phyloP scores from a whole-genome alignment of 208 protist genomes.

The Leishmania lainsoni region DNA sequence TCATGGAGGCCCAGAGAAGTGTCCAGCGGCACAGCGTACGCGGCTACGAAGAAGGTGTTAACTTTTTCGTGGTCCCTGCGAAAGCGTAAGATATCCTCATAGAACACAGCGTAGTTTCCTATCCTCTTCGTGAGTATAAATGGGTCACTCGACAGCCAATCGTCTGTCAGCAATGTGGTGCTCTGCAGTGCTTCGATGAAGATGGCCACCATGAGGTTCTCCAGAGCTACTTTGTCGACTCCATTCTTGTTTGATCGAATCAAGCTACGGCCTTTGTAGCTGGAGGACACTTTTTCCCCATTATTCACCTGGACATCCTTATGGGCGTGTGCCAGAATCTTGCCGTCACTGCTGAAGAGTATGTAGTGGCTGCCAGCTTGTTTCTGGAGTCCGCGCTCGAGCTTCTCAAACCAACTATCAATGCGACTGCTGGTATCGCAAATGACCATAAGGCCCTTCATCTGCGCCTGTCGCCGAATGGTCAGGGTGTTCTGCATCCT shows the following conservation, averaged over 20 bases:
- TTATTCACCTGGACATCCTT: not conserved
- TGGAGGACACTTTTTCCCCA: not conserved
- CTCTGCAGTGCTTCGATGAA: constrained; percentile 16
- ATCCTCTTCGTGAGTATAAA: constrained; percentile 21
- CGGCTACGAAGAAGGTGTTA: constrained; percentile 50
- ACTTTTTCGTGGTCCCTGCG: not conserved
- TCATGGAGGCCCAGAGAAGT: constrained; percentile 31
- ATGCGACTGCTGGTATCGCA: constrained; percentile 37
- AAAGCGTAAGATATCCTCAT: constrained; percentile 54
- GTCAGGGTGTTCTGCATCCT: constrained; percentile 16
- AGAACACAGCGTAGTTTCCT: constrained; percentile 34
- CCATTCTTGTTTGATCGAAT: not conserved
- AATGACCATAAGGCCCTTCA: constrained; percentile 17
- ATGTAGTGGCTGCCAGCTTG: constrained; percentile 43
- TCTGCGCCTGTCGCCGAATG: constrained; percentile 23
- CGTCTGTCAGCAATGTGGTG: constrained; percentile 1
- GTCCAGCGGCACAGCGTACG: constrained; percentile 50
- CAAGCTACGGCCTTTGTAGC: not conserved
- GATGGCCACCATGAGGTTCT: constrained; percentile 32
- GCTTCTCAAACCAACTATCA: constrained; percentile 43
- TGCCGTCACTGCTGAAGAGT: constrained; percentile 37
- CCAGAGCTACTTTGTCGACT: not conserved
- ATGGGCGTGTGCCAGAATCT: constrained; percentile 40
- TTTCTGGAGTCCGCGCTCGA: constrained; percentile 43
- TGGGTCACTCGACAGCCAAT: constrained; percentile 4